phyloP scores from a whole-genome alignment of 2,329 filamentous ascomycete genomes.

The Hypoxylon sp. region DNA sequence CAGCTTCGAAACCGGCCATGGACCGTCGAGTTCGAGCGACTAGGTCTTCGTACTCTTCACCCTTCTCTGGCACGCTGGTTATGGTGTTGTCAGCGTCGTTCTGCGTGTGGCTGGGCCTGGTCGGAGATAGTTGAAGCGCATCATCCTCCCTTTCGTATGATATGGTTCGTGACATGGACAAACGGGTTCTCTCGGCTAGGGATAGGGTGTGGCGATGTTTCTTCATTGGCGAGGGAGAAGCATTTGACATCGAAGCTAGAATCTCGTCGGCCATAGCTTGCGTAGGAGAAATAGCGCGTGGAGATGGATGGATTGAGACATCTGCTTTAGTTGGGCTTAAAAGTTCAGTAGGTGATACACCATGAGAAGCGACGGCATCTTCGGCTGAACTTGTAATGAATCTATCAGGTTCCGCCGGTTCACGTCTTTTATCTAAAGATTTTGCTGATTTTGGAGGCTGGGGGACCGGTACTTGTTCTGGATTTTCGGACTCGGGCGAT shows the following conservation, averaged over 20 bases:
- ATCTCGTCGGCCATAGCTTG: conserved; percentile 71
- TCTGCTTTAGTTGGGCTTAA: conserved; percentile 20
- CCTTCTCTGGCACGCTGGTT: conserved; percentile 42
- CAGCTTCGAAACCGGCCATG: conserved; percentile 74
- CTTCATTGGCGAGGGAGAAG: conserved; percentile 72
- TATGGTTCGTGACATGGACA: conserved; percentile 77
- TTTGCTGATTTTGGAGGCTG: background rate
- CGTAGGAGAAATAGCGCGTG: conserved; percentile 58
- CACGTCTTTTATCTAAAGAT: conserved; percentile 3
- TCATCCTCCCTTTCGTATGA: conserved; percentile 56
- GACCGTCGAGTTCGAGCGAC: conserved; percentile 71
- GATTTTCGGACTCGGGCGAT: conserved; percentile 15
- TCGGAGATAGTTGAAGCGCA: conserved; percentile 40
- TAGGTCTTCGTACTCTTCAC: conserved; percentile 64
- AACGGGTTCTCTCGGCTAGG: conserved; percentile 82
- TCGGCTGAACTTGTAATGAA: conserved; percentile 13
- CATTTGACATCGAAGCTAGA: conserved; percentile 67
- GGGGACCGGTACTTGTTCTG: conserved; percentile 6
- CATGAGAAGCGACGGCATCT: conserved; percentile 4
- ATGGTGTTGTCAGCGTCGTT: conserved; percentile 43
- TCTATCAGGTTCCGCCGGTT: conserved; percentile 4
- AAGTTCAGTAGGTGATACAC: conserved; percentile 21
- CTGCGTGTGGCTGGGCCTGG: conserved; percentile 40
- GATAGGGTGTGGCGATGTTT: conserved; percentile 71
- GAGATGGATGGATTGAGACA: conserved; percentile 35